Base-by-base conservation (phyloP, 2,329 filamentous ascomycete species). In the Scedosporium minutisporum region DNA sequence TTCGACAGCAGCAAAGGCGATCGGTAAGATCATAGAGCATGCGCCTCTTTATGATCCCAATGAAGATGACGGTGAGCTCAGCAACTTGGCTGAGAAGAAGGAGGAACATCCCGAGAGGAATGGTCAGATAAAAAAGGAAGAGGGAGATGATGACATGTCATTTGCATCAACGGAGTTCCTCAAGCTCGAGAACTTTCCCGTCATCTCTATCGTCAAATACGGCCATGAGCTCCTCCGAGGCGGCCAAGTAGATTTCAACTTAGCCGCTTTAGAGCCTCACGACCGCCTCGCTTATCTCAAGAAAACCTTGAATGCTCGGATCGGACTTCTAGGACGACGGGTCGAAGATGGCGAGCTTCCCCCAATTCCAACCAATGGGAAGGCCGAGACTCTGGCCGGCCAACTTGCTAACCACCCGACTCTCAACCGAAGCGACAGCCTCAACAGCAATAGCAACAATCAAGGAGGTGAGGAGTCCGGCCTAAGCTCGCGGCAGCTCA, bases 21-120 rank as follows among this genome's bases (percentile, higher is more conserved):
- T 99, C 64, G 93, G 93, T 64, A 92, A 93, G 69, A 97, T 99
- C 67, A 87, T 96, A 65, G 88, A 93, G 64, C 90, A 97, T 79
- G 91, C 93, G 0, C 87, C 91, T 62, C 78, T 83, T 55, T 96
- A 95, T 73, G 92, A 97, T 69, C 96, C 95, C 0, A 97, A 97
- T 70, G 82, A 82, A 21, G 87, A 87, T 64, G 90, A 93, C 72
- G 75, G 62, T 18, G 46, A 63, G n/a, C 57, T 60, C 63, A 70
- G 62, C 27, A 18, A 48, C 16, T 57, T 59, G 4, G 44, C 59
- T 12, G 55, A 60, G 58, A 69, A 63, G 38, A 10, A 70, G 69
- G 63, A 68, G 67, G 77, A 69, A 65, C 71, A 74, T 41, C 21
- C 60, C 27, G 51, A 55, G 18, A 75, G 72, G 60, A 66, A 73